Conservation (phyloP, 148 eudicot species). For the Amaranthus hypochondriacus region DNA sequence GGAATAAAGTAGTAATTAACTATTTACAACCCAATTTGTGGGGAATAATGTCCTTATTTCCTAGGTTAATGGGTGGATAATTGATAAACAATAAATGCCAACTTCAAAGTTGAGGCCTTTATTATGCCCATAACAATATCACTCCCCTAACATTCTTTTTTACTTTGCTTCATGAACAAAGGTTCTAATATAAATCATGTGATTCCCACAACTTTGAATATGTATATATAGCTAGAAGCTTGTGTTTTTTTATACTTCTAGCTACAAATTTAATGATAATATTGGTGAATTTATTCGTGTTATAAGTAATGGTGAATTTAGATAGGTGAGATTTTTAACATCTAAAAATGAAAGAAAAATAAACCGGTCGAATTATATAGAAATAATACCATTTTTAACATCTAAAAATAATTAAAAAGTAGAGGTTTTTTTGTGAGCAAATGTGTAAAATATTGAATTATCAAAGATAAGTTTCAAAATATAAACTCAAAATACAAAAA, state of each 20-base stretch:
- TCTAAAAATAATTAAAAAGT: background rate
- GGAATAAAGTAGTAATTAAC: too few species aligned
- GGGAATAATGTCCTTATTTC: background rate
- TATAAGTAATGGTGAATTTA: too few species aligned
- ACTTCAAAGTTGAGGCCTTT: background rate
- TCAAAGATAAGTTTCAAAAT: too few species aligned
- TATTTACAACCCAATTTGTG: background rate
- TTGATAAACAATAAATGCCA: constrained; percentile 6
- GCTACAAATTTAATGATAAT: too few species aligned
- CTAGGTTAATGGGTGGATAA: background rate
- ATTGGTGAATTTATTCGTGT: too few species aligned
- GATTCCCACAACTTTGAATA: background rate
- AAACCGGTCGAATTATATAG: background rate
- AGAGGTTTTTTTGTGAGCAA: too few species aligned
- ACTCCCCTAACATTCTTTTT: background rate
- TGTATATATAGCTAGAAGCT: too few species aligned
- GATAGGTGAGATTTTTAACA: too few species aligned
- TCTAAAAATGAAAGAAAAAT: background rate
- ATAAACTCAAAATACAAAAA: too few species aligned
- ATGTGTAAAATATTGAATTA: too few species aligned
- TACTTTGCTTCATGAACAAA: background rate
- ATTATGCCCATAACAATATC: background rate
- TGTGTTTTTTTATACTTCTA: too few species aligned
- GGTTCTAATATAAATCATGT: background rate
- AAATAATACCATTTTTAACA: background rate